Evolutionary conservation across 139 green algal species (phyloP).

Genomic region (Nannochloris sp.): DNA sequence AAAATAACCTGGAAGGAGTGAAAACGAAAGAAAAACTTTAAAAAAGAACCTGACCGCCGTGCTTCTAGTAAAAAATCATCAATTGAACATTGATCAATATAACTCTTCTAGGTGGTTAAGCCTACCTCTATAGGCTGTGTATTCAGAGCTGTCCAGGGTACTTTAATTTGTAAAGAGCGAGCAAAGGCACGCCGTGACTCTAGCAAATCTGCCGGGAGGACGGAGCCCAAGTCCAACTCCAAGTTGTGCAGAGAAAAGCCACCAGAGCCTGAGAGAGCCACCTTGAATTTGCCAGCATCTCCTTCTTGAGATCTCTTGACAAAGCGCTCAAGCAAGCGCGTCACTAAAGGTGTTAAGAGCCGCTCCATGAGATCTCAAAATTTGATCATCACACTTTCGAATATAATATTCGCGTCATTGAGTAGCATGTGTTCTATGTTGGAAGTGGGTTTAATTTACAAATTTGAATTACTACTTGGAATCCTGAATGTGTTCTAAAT

Average conservation of each 20-base stretch:
- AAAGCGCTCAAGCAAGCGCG: neutral
- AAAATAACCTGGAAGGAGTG: slow-evolving; percentile 29
- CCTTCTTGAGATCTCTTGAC: neutral
- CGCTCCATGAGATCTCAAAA: neutral
- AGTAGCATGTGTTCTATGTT: too few relatives aligned
- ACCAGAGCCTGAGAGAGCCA: neutral
- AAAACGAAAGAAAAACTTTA: too few relatives aligned
- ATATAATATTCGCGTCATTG: too few relatives aligned
- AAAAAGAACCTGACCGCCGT: too few relatives aligned
- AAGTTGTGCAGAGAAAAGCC: neutral
- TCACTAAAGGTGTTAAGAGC: neutral
- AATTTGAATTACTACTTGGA: too few relatives aligned
- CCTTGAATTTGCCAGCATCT: neutral
- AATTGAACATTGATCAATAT: too few relatives aligned
- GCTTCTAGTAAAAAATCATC: too few relatives aligned
- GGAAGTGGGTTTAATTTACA: too few relatives aligned
- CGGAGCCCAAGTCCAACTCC: neutral
- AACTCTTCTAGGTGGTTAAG: neutral
- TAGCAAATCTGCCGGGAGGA: neutral
- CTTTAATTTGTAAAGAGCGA: neutral
- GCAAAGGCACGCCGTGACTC: neutral
- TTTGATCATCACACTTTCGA: neutral
- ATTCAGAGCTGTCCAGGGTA: slow-evolving; percentile 43
- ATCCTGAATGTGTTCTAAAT: too few relatives aligned
- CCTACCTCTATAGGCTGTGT: slow-evolving; percentile 44